These are phyloP conservation scores for Ascomycota sp. DNA, from an alignment of 2,329 filamentous ascomycete species.

Conservation along the genomic window DNA sequence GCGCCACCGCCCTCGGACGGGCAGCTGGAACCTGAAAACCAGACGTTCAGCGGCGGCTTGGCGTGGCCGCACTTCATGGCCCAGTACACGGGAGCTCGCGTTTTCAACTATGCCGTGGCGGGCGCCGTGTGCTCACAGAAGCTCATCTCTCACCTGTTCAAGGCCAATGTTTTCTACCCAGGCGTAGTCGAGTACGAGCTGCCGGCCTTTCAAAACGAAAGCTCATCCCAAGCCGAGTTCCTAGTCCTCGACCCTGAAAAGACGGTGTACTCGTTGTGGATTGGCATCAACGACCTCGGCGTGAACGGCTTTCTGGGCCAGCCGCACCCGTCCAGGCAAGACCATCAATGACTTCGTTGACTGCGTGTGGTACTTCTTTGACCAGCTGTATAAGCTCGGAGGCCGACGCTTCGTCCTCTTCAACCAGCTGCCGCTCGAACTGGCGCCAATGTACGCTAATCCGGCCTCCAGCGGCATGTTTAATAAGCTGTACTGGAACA, in stretches of 20 bases:
- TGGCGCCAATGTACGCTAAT: constrained; percentile 41
- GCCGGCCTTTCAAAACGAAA: constrained; percentile 32
- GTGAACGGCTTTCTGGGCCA: constrained; percentile 44
- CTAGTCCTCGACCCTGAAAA: constrained; percentile 26
- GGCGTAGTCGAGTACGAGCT: constrained; percentile 41
- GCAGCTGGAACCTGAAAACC: constrained; percentile 22
- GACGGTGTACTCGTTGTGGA: constrained; percentile 60
- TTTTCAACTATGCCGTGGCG: constrained; percentile 50
- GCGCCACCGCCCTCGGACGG: constrained; percentile 40
- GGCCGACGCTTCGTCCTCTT: constrained; percentile 52
- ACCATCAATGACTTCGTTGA: constrained; percentile 44
- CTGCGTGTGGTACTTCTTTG: constrained; percentile 45
- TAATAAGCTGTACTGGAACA: constrained; percentile 20
- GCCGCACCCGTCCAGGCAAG: constrained; percentile 33
- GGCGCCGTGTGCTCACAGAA: constrained; percentile 56
- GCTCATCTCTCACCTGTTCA: constrained; percentile 35
- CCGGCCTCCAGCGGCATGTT: constrained; percentile 1
- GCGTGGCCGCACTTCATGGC: constrained; percentile 50
- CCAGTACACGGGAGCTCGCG: constrained; percentile 31
- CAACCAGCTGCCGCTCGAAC: constrained; percentile 46
- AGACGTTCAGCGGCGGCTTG: constrained; percentile 42
- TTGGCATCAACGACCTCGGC: constrained; percentile 65
- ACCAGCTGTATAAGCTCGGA: constrained; percentile 42
- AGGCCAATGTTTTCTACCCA: constrained; percentile 32
- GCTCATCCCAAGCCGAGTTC: constrained; percentile 17